Evolutionary conservation across 345 rosid genomes (phyloP).

Genomic region (Aquilaria sinensis): DNA sequence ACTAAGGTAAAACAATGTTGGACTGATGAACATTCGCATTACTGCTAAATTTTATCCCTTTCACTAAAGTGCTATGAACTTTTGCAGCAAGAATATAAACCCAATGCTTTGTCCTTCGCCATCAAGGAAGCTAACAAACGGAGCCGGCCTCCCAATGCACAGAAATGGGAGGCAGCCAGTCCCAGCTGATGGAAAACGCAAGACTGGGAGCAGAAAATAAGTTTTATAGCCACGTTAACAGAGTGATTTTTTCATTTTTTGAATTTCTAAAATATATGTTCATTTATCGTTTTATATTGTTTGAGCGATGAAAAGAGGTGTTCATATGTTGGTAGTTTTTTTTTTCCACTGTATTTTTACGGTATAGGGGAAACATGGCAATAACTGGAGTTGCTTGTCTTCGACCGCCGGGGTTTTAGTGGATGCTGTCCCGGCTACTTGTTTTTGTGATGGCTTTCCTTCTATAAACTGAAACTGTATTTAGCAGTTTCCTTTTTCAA

Average conservation of each 20-base stretch:
- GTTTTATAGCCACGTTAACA: conserved; percentile 19
- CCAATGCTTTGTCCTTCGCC: conserved; percentile 55
- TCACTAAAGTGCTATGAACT: not conserved
- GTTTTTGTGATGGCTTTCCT: conserved; percentile 14
- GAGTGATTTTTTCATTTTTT: conserved; percentile 24
- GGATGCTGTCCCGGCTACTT: conserved; percentile 20
- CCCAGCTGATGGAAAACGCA: conserved; percentile 58
- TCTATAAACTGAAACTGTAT: not conserved
- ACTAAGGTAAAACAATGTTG: conserved; percentile 26
- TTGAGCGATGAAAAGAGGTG: conserved; percentile 18
- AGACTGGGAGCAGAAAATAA: conserved; percentile 54
- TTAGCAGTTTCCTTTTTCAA: too few species aligned
- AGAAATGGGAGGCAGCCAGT: conserved; percentile 49
- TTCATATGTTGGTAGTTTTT: conserved; percentile 8
- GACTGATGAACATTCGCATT: not conserved
- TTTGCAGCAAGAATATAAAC: conserved; percentile 44
- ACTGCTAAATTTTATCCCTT: not conserved
- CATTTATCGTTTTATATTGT: conserved; percentile 9
- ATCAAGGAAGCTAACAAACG: conserved; percentile 49
- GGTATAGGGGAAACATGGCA: conserved; percentile 32
- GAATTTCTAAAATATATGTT: not conserved
- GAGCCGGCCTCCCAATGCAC: conserved; percentile 29
- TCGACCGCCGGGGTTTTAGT: conserved; percentile 9
- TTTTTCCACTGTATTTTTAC: conserved; percentile 23
- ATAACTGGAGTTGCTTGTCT: conserved; percentile 44